Base-by-base conservation (phyloP, 2,329 filamentous ascomycete species). In the Pseudocercospora eumusae region DNA sequence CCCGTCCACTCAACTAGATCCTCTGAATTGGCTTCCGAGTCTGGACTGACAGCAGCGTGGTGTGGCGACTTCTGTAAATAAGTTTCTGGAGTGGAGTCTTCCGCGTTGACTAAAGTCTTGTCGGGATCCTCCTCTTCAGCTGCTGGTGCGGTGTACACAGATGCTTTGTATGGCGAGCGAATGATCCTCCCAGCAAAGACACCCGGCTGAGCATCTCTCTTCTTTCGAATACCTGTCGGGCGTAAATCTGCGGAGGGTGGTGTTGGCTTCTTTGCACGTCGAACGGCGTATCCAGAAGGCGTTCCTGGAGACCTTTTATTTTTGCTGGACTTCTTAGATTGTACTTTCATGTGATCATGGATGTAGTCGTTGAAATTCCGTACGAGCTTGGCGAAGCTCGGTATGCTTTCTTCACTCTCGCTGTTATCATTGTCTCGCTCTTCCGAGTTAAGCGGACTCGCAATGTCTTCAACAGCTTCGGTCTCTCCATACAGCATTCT, bases 1-100 rank as follows among this genome's bases (percentile, higher is more conserved):
- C 69, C 67, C 49, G 76, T 74, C 78, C 78, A 80, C 28, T 73
- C 21, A 8, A 63, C 70, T 36, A 76, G 67, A 21, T 74, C 75
- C 1, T 54, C 45, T 2, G 28, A 20, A 13, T 20, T 25, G 8
- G 50, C n/a, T 11, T 27, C 15, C 7, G 64, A 60, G 4, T 7
- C 36, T n/a, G 55, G 36, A 25, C 21, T 33, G 55, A 47, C 44
- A 8, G 36, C 55, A 44, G 42, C 36, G 36, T 23, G 36, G 25
- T 45, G 36, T 31, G 42, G 36, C 20, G 55, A 45, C 20, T 44
- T 47, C 13, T 18, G 23, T 1, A 45, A 1, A 57, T 44, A 15
- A 28, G 21, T n/a, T 25, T 25, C 55, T 21, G 27, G n/a, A 20
- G 18, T 15, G 7, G 52, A 36, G 2, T 20, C n/a, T 13, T 54